Percentiles rank a stretch among this genome's conserved stretches.
phyloP scores from a whole-genome alignment of 2,329 filamentous ascomycete genomes.

The Diaporthe ilicicola region DNA sequence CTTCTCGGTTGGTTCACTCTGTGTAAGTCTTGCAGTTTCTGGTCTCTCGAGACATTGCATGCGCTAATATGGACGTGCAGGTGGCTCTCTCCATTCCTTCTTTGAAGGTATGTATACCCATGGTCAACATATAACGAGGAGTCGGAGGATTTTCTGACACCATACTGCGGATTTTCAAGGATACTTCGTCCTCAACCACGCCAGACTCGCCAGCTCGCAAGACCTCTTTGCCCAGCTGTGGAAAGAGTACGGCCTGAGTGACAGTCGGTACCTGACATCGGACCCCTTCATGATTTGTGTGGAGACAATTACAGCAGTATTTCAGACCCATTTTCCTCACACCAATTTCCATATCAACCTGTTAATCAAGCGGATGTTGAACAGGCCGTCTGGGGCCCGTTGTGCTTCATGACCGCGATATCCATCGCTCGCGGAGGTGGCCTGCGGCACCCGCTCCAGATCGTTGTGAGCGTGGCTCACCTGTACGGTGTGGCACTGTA shows the following conservation, averaged over 20 bases:
- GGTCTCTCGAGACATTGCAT: background rate
- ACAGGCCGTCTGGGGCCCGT: constrained; percentile 66
- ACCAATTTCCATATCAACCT: rapidly evolving
- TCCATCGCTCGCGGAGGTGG: constrained; percentile 54
- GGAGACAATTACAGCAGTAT: constrained; percentile 81
- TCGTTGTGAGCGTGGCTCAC: constrained; percentile 61
- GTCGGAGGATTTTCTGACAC: background rate
- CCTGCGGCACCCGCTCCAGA: constrained; percentile 60
- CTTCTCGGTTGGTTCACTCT: constrained; percentile 63
- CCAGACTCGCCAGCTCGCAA: constrained; percentile 70
- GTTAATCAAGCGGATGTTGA: background rate
- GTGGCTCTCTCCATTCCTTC: constrained; percentile 76
- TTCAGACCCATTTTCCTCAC: constrained; percentile 37
- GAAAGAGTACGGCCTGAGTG: constrained; percentile 91
- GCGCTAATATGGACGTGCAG: constrained; percentile 46
- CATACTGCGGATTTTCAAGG: constrained; percentile 49
- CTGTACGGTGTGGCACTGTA: constrained; percentile 71
- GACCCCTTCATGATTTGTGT: constrained; percentile 89
- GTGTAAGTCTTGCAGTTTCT: constrained; percentile 50
- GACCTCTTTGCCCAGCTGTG: constrained; percentile 84
- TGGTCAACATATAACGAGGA: background rate
- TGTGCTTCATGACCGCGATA: constrained; percentile 59
- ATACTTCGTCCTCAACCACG: constrained; percentile 80
- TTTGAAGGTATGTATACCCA: constrained; percentile 73
- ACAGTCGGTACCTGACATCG: constrained; percentile 85